Percentiles rank a stretch among this genome's conserved stretches.
Conservation (phyloP, 192 early-diverging fungal species). For the Lunasporangiospora selenospora region DNA sequence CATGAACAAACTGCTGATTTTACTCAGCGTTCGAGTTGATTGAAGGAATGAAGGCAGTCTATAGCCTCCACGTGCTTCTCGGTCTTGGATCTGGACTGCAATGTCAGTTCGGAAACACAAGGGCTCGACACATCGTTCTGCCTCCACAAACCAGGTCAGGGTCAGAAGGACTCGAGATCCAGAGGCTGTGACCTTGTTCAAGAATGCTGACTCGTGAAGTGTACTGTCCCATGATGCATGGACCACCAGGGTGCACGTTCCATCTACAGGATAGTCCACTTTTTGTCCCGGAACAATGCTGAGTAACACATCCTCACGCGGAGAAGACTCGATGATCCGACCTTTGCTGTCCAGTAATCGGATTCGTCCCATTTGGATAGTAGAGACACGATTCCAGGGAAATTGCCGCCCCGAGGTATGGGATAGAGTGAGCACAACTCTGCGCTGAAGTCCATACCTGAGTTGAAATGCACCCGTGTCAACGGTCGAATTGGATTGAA, state of each 20-base stretch:
- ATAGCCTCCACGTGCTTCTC: conserved; percentile 50
- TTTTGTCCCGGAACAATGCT: conserved; percentile 55
- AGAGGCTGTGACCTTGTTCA: conserved; percentile 71
- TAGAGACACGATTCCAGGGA: conserved; percentile 54
- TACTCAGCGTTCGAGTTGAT: conserved; percentile 32
- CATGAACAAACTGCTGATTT: conserved; percentile 64
- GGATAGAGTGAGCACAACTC: conserved; percentile 66
- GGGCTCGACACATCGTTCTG: conserved; percentile 65
- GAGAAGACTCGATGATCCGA: conserved; percentile 53
- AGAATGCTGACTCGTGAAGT: conserved; percentile 68
- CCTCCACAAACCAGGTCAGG: conserved; percentile 62
- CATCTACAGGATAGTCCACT: conserved; percentile 63
- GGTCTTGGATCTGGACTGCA: conserved; percentile 65
- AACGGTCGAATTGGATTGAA: conserved; percentile 50
- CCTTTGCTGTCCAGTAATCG: conserved; percentile 70
- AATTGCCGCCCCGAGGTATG: conserved; percentile 77
- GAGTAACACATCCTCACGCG: conserved; percentile 54
- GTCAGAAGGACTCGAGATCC: conserved; percentile 63
- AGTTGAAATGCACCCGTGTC: conserved; percentile 64
- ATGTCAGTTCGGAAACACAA: conserved; percentile 69
- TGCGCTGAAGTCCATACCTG: conserved; percentile 79
- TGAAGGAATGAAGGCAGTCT: conserved; percentile 42
- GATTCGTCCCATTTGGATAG: conserved; percentile 53
- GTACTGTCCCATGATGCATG: conserved; percentile 80
- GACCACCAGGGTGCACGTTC: conserved; percentile 63